Evolutionary conservation across 345 rosid species (phyloP).

Genomic region (Ricinus communis): DNA sequence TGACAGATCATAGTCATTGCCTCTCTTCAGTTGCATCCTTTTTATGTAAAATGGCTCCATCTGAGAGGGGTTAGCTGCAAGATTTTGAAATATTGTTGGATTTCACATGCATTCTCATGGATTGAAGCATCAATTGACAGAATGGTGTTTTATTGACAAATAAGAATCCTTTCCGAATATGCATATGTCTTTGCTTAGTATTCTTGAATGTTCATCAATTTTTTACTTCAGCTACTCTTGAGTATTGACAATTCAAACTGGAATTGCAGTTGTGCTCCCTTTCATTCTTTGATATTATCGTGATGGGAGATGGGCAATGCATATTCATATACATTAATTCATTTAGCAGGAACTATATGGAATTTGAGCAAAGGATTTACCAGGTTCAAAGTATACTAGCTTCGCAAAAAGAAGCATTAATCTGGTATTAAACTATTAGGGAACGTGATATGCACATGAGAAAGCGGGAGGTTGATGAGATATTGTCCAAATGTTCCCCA

Average conservation of each 20-base stretch:
- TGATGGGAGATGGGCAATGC: background rate
- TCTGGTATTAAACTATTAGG: background rate
- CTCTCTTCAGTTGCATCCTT: slow-evolving; percentile 12
- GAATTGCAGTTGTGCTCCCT: background rate
- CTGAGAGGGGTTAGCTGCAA: slow-evolving; percentile 12
- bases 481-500: slow-evolving; percentile 23
- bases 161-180: background rate
- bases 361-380: background rate
- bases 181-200: background rate
- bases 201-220: background rate
- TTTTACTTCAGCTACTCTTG: background rate
- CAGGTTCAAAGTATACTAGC: background rate
- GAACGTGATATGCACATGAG: slow-evolving; percentile 33
- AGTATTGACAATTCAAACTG: background rate
- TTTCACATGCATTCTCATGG: background rate
- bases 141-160: background rate
- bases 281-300: background rate
- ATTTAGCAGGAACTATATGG: background rate
- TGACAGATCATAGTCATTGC: slow-evolving; percentile 6
- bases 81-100: slow-evolving; percentile 10
- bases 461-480: slow-evolving; percentile 27
- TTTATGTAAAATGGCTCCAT: background rate
- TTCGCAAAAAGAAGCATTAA: background rate
- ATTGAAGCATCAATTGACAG: slow-evolving; percentile 4
- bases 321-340: background rate